Conservation (phyloP, 2,329 filamentous ascomycete genomes). For the Phoma sp. region DNA sequence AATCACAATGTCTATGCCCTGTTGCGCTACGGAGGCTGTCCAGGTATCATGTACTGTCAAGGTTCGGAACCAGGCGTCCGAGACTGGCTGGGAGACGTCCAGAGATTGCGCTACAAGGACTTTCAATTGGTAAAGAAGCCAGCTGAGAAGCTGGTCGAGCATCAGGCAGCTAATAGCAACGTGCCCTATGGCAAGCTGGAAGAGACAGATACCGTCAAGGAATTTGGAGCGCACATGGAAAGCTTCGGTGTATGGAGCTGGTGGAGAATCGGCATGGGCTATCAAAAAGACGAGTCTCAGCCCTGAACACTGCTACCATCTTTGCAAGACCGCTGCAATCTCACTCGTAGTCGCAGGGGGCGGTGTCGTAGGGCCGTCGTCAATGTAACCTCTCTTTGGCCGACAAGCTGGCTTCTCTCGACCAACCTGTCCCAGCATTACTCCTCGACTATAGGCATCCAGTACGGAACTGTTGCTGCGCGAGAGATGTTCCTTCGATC, state of each 20-base stretch:
- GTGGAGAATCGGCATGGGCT: slow-evolving; percentile 75
- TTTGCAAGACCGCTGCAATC: slow-evolving; percentile 49
- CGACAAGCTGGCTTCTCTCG: slow-evolving; percentile 50
- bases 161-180: background rate
- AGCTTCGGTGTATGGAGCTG: slow-evolving; percentile 64
- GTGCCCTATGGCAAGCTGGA: slow-evolving; percentile 48
- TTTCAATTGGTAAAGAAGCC: slow-evolving; percentile 68
- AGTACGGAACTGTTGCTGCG: slow-evolving; percentile 45
- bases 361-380: slow-evolving; percentile 50
- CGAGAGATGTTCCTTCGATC: slow-evolving; percentile 44
- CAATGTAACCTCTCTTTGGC: slow-evolving; percentile 51
- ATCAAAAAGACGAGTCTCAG: slow-evolving; percentile 30
- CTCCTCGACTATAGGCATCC: slow-evolving; percentile 52
- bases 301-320: background rate
- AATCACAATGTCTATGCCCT: slow-evolving; percentile 68
- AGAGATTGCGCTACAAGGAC: slow-evolving; percentile 73
- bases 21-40: slow-evolving; percentile 70
- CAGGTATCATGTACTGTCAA: slow-evolving; percentile 81
- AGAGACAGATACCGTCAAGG: slow-evolving; percentile 69
- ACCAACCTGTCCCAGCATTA: slow-evolving; percentile 48
- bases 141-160: slow-evolving; percentile 38
- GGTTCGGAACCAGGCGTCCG: slow-evolving; percentile 63
- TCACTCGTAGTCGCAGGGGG: slow-evolving; percentile 49
- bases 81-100: slow-evolving; percentile 69
- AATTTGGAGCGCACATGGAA: slow-evolving; percentile 69